Evolutionary conservation across 768 basidiomycete species (phyloP).

Genomic region (Xerocomellus chrysenteron): DNA sequence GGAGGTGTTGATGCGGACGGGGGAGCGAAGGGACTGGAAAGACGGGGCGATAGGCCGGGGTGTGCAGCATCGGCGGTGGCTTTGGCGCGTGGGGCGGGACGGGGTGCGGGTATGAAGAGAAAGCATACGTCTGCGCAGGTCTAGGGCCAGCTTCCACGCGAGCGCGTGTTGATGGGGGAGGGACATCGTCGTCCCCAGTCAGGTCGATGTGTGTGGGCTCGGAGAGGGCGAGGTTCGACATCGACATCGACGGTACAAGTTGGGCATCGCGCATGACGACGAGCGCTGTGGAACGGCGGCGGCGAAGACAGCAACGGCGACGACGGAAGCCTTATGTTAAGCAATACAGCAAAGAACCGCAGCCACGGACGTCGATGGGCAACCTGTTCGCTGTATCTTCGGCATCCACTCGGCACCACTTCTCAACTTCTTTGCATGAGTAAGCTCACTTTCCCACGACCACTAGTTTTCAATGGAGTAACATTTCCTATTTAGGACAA

Average conservation of each 20-base stretch:
- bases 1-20: slow-evolving; percentile 22
- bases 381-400: slow-evolving; percentile 24
- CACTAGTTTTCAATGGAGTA: slow-evolving; percentile 1
- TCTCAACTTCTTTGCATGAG: slow-evolving; percentile 16
- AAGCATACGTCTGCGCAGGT: slow-evolving; percentile 33
- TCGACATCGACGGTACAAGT: slow-evolving; percentile 32
- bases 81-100: slow-evolving; percentile 28
- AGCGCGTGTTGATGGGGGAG: slow-evolving; percentile 26
- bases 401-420: slow-evolving; percentile 25
- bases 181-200: slow-evolving; percentile 66
- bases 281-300: slow-evolving; percentile 1
- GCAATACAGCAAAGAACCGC: slow-evolving; percentile 16
- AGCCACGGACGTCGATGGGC: slow-evolving; percentile 11
- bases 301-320: neutral
- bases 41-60: slow-evolving; percentile 45
- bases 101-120: slow-evolving; percentile 23
- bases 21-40: slow-evolving; percentile 46
- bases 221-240: slow-evolving; percentile 37
- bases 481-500: slow-evolving; percentile 21
- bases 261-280: slow-evolving; percentile 30
- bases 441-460: slow-evolving; percentile 25
- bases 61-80: slow-evolving; percentile 18
- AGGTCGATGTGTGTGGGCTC: slow-evolving; percentile 66
- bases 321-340: neutral
- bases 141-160: slow-evolving; percentile 41